Base-by-base conservation (phyloP, 805 yeast genomes). In the Suhomyces vadensis region DNA sequence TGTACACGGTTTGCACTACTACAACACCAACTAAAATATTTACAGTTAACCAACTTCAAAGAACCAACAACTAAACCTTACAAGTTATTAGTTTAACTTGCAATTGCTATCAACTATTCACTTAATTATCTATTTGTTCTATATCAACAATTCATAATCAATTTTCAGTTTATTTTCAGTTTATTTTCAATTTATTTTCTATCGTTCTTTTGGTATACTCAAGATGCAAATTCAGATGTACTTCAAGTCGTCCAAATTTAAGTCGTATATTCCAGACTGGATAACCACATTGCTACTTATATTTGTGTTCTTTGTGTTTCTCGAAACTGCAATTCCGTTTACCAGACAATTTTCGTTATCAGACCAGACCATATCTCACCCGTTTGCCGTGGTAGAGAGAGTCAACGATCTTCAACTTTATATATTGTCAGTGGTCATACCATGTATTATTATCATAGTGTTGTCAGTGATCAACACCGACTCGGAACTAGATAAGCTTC, bases 321-420 rank as follows among this genome's bases (percentile, higher is more conserved):
- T 69, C 5, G 71, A 69, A 42, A 49, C 49, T 6, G 60, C 69
- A 4, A 48, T 42, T 41, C 74, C 74, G 8, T 69, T 68, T 44
- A 42, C 53, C 25, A 57, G 73, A 39, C 69, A 69, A 47, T 69
- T 69, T 46, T 57, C 60, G 20, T 42, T 65, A 17, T 45, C 51
- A 22, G 73, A 69, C 47, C 51, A 53, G 6, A 46, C 65, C 8
- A 58, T 69, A 33, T 60, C 66, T 27, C 72, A 69, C 50, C 73
- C 73, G 6, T 68, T 65, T 41, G 60, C 70, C 3, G 39, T 33
- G 1, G 24, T 39, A 2, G 73, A 69, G 47, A 50, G 71, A 10
- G 70, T 69, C 24, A 52, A 65, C 9, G 66, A 68, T 46, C 52
- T 54, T 31, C 56, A 60, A 42, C 54, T 69, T 23, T 69, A 69